phyloP scores from a whole-genome alignment of 225 moss, liverwort and hornwort species.

The Polytrichum formosum region DNA sequence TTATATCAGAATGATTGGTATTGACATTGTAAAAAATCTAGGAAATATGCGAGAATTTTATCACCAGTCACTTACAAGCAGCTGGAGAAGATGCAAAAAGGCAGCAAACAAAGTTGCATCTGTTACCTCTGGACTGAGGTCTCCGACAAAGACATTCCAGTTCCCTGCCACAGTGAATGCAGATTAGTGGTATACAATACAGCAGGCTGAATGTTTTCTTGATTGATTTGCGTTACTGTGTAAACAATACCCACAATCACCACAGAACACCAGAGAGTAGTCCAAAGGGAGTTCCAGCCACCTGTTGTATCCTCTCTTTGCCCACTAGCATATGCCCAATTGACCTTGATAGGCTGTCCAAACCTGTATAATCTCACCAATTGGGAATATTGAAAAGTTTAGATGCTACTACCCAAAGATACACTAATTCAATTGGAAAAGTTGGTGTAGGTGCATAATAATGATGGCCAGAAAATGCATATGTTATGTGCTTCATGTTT shows the following conservation, averaged over 20 bases:
- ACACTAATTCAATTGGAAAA: neutral
- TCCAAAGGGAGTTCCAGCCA: neutral
- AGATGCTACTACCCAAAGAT: neutral
- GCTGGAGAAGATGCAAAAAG: conserved; percentile 64
- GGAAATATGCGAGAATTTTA: neutral
- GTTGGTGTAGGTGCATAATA: too few relatives aligned
- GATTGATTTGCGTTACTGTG: neutral
- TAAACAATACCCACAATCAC: neutral
- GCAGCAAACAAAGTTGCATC: conserved; percentile 26
- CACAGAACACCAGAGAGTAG: neutral
- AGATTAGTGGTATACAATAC: neutral
- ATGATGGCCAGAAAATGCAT: too few relatives aligned
- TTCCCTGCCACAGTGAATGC: conserved; percentile 11
- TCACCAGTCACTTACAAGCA: conserved; percentile 78
- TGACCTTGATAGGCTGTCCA: conserved; percentile 29
- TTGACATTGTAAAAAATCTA: too few relatives aligned
- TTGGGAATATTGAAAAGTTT: too few relatives aligned
- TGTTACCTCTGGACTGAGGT: conserved; percentile 26
- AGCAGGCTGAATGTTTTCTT: neutral
- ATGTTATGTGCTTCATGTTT: neutral
- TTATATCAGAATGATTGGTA: too few relatives aligned
- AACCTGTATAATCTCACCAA: conserved; percentile 4
- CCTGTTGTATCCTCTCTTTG: conserved; percentile 31
- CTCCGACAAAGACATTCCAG: conserved; percentile 24
- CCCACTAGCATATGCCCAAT: conserved; percentile 30